phyloP scores from a whole-genome alignment of 768 basidiomycete species.

The Pleurotus platypus region DNA sequence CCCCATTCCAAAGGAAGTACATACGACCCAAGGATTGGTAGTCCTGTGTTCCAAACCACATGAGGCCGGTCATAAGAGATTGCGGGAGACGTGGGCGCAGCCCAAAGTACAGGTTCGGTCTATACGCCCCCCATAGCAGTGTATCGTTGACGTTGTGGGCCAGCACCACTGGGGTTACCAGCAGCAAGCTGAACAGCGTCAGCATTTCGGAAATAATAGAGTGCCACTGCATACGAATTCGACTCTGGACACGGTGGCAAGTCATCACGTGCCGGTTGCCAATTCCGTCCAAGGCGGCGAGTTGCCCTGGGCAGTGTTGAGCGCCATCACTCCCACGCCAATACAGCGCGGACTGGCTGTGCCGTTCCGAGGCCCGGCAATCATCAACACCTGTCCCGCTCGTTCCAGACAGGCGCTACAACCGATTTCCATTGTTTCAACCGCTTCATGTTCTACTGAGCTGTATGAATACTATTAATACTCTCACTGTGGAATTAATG shows the following conservation, averaged over 20 bases:
- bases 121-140: slow-evolving; percentile 81
- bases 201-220: slow-evolving; percentile 17
- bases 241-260: neutral
- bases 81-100: slow-evolving; percentile 80
- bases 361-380: too few relatives aligned
- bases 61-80: slow-evolving; percentile 88
- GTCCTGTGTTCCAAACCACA: slow-evolving; percentile 92
- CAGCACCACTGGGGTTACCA: slow-evolving; percentile 34
- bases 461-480: too few relatives aligned
- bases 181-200: slow-evolving; percentile 42
- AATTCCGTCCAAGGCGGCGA: too few relatives aligned
- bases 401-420: too few relatives aligned
- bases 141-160: slow-evolving; percentile 42
- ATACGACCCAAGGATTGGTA: slow-evolving; percentile 66
- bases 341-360: too few relatives aligned
- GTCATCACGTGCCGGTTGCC: neutral
- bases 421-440: too few relatives aligned
- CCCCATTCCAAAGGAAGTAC: slow-evolving; percentile 21
- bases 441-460: too few relatives aligned
- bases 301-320: too few relatives aligned
- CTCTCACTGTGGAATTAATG: too few relatives aligned
- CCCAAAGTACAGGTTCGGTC: slow-evolving; percentile 95
- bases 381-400: too few relatives aligned
- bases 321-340: too few relatives aligned
- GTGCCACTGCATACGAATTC: slow-evolving; percentile 13